Evolutionary conservation across 2,329 filamentous ascomycete species (phyloP).

Genomic region (Ophiostoma quercus): DNA sequence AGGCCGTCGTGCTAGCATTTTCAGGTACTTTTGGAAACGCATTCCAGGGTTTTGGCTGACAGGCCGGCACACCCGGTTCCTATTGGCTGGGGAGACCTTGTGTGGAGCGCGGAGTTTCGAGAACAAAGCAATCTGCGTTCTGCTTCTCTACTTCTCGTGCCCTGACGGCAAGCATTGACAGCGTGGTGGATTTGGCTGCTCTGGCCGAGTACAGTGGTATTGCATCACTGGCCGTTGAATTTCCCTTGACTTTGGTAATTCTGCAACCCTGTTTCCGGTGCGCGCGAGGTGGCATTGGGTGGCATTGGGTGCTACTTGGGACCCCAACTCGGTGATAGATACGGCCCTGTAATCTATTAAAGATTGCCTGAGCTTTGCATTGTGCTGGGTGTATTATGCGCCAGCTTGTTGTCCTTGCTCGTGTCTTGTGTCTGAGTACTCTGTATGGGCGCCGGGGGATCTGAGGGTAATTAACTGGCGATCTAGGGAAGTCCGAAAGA

Average conservation of each 20-base stretch:
- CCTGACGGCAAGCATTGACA: not conserved
- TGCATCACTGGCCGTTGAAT: not conserved
- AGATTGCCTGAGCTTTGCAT: not conserved
- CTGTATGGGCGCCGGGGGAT: not conserved
- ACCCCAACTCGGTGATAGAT: slow-evolving; percentile 5
- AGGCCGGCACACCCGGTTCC: not conserved
- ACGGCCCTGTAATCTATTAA: not conserved
- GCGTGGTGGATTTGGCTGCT: not conserved
- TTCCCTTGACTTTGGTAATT: not conserved
- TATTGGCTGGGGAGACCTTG: not conserved
- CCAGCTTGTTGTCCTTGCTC: too few relatives aligned
- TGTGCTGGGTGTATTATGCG: not conserved
- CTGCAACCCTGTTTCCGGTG: not conserved
- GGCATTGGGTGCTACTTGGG: not conserved
- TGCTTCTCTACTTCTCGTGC: not conserved
- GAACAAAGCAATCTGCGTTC: not conserved
- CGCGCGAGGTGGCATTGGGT: not conserved
- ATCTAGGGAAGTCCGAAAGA: slow-evolving; percentile 4
- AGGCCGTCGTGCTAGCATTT: not conserved
- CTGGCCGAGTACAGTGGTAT: not conserved
- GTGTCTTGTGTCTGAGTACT: too few relatives aligned
- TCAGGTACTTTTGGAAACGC: slow-evolving; percentile 2
- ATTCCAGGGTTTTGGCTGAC: not conserved
- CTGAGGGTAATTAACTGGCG: not conserved
- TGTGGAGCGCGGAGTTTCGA: not conserved